phyloP scores from a whole-genome alignment of 495 filamentous ascomycete genomes.

The Aspergillus ellipticus region DNA sequence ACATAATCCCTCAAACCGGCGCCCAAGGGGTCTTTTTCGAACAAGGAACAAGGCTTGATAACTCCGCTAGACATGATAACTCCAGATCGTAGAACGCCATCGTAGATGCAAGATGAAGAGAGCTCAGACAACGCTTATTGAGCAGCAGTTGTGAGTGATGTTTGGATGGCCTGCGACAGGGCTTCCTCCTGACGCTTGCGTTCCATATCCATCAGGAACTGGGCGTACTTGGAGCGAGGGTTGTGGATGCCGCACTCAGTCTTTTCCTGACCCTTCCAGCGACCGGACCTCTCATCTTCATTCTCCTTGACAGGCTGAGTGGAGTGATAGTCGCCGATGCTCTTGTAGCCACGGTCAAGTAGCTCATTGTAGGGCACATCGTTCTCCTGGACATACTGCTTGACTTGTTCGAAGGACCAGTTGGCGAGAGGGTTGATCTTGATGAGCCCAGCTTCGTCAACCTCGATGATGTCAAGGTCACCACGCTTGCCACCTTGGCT shows the following conservation, averaged over 20 bases:
- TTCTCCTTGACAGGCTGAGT: slow-evolving; percentile 85
- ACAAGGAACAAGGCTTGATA: slow-evolving; percentile 14
- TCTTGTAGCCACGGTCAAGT: slow-evolving; percentile 91
- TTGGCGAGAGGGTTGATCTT: slow-evolving; percentile 99
- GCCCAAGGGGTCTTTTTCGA: slow-evolving; percentile 8
- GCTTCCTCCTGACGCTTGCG: slow-evolving; percentile 65
- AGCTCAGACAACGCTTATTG: slow-evolving; percentile 20
- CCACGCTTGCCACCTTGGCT: slow-evolving; percentile 94
- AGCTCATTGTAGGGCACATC: slow-evolving; percentile 91
- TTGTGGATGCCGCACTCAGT: slow-evolving; percentile 99
- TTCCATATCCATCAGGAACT: slow-evolving; percentile 73
- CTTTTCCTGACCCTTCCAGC: slow-evolving; percentile 94
- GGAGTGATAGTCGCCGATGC: slow-evolving; percentile 95
- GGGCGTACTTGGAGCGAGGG: slow-evolving; percentile 84
- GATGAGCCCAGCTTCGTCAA: slow-evolving; percentile 88
- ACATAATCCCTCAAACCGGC: slow-evolving; percentile 15
- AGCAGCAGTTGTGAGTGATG: slow-evolving; percentile 28
- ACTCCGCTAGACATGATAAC: slow-evolving; percentile 18
- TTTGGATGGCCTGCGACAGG: slow-evolving; percentile 42
- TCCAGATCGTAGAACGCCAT: slow-evolving; percentile 19
- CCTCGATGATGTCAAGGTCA: slow-evolving; percentile 81
- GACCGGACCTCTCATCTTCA: slow-evolving; percentile 94
- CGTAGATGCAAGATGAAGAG: slow-evolving; percentile 16
- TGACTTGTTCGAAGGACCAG: slow-evolving; percentile 89
- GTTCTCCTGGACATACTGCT: slow-evolving; percentile 78